Evolutionary conservation across 345 rosid species (phyloP).

Genomic region (Salix caprea): DNA sequence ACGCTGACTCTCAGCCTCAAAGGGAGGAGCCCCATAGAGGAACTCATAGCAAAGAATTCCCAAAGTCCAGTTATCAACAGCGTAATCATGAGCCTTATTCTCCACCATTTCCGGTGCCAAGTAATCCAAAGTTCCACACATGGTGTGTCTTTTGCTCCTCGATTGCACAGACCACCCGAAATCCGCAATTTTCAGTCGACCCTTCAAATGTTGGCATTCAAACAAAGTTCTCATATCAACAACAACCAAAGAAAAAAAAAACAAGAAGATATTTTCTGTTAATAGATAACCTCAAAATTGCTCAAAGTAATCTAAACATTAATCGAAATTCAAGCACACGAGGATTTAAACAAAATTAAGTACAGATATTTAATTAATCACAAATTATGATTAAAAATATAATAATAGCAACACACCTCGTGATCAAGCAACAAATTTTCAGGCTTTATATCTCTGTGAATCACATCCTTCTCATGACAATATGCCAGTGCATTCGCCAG

Average conservation of each 20-base stretch:
- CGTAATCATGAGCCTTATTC: slow-evolving; percentile 76
- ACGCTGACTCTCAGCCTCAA: slow-evolving; percentile 77
- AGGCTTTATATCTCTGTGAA: slow-evolving; percentile 96
- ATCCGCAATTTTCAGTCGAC: slow-evolving; percentile 86
- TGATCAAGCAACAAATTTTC: slow-evolving; percentile 96
- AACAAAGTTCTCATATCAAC: neutral
- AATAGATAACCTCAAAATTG: too few relatives aligned
- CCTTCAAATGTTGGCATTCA: slow-evolving; percentile 36
- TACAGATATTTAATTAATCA: neutral
- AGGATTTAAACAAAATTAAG: neutral
- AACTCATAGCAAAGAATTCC: slow-evolving; percentile 92
- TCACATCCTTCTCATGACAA: slow-evolving; percentile 88
- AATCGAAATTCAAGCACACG: too few relatives aligned
- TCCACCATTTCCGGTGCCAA: slow-evolving; percentile 98
- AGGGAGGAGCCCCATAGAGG: slow-evolving; percentile 86
- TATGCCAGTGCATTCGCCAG: slow-evolving; percentile 79
- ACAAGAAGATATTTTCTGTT: too few relatives aligned
- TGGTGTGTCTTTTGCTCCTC: slow-evolving; percentile 73
- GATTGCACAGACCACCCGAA: slow-evolving; percentile 99
- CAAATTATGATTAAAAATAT: neutral
- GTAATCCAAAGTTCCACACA: slow-evolving; percentile 97
- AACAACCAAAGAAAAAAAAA: too few relatives aligned
- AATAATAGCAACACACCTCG: slow-evolving; percentile 42
- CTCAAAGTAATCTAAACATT: too few relatives aligned
- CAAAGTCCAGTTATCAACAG: slow-evolving; percentile 96